These are phyloP conservation scores for Parachaetomium inaequale DNA, from an alignment of 495 filamentous ascomycete species.

Conservation along the genomic window DNA sequence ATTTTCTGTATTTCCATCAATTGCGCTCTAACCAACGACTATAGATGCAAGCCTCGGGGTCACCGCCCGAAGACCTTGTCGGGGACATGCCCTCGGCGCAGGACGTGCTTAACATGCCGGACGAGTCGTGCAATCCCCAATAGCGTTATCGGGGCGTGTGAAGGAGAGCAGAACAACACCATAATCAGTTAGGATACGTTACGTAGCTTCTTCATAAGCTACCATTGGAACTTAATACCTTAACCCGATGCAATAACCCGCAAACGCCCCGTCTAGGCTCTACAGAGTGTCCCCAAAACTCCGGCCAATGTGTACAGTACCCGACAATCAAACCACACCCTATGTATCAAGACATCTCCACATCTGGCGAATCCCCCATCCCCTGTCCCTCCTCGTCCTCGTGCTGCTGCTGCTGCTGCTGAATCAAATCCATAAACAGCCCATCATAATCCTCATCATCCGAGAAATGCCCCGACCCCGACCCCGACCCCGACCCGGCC, in stretches of 20 bases:
- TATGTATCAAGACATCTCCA: slow-evolving; percentile 32
- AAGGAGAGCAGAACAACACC: not conserved
- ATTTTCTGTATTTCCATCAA: slow-evolving; percentile 7
- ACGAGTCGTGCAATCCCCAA: slow-evolving; percentile 70
- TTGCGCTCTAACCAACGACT: slow-evolving; percentile 19
- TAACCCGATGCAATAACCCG: slow-evolving; percentile 1
- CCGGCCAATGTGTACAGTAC: not conserved
- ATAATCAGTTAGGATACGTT: slow-evolving; percentile 10
- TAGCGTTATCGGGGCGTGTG: slow-evolving; percentile 28
- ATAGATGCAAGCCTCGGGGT: slow-evolving; percentile 91
- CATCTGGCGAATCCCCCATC: slow-evolving; percentile 18
- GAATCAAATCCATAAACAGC: slow-evolving; percentile 51
- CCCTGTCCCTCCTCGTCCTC: not conserved
- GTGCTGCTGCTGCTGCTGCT: not conserved
- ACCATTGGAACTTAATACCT: not conserved
- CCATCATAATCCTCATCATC: slow-evolving; percentile 61
- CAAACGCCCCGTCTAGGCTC: not conserved
- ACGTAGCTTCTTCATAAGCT: not conserved
- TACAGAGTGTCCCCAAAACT: not conserved
- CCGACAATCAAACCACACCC: not conserved
- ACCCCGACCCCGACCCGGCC: not conserved
- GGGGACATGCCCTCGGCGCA: slow-evolving; percentile 80
- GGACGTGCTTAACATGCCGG: slow-evolving; percentile 64
- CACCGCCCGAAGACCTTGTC: slow-evolving; percentile 83
- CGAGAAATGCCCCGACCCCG: slow-evolving; percentile 31